Percentiles rank a stretch among this genome's conserved stretches.
Evolutionary conservation across 805 yeast genomes (phyloP).

Genomic region (Alloascoidea hylecoeti): DNA sequence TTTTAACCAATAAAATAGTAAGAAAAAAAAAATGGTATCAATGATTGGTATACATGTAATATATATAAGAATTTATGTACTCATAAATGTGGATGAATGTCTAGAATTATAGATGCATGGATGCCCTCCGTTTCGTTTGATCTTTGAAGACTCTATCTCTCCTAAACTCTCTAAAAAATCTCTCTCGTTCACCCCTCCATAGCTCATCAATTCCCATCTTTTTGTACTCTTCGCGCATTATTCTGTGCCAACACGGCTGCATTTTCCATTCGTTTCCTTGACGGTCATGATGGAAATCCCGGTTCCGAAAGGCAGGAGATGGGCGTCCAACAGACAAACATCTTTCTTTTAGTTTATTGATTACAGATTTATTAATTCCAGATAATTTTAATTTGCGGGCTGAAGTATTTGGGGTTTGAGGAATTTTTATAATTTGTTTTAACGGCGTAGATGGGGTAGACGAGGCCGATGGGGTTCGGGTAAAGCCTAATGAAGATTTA

Average conservation of each 20-base stretch:
- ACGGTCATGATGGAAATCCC: conserved; percentile 5
- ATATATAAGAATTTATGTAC: no score
- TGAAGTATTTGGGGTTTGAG: no score
- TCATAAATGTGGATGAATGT: no score
- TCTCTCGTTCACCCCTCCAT: conserved; percentile 12
- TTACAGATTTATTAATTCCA: not conserved
- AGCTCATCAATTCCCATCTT: conserved; percentile 9
- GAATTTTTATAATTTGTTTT: no score
- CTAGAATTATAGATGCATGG: no score
- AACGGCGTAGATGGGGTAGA: no score
- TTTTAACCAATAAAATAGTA: no score
- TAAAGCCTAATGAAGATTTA: no score
- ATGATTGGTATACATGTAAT: no score
- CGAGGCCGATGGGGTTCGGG: no score
- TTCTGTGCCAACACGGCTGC: conserved; percentile 13
- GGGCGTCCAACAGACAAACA: conserved; percentile 5
- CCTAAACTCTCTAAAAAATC: conserved; percentile 11
- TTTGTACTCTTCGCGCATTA: conserved; percentile 10
- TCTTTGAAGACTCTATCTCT: conserved; percentile 11
- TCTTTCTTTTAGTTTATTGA: not conserved
- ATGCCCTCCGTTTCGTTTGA: conserved; percentile 10
- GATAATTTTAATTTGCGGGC: no score
- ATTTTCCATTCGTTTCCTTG: conserved; percentile 5
- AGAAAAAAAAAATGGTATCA: no score
- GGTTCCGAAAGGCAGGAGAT: conserved; percentile 8